A percentile compares a stretch with the other conserved stretches of the same genome.
phyloP scores from a whole-genome alignment of 352 stramenopile species.

The Pythium grandisporangium region DNA sequence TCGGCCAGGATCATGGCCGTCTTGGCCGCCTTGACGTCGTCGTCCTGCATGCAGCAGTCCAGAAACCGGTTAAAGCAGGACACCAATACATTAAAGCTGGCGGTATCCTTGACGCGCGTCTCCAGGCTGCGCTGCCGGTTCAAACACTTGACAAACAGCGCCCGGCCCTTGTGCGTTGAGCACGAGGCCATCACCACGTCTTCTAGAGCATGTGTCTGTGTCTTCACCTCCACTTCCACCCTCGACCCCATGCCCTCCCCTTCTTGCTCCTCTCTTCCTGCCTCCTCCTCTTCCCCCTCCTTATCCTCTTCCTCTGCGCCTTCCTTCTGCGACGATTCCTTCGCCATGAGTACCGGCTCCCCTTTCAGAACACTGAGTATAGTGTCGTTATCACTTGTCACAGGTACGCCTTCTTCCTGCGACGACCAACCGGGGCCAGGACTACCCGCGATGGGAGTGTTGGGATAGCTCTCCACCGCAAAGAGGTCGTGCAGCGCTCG shows the following conservation, averaged over 20 bases:
- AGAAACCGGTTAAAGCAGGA: conserved; percentile 67
- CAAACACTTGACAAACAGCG: conserved; percentile 72
- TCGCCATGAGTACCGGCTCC: background rate
- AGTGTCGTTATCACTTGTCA: background rate
- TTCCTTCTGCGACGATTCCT: background rate
- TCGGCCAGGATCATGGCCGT: conserved; percentile 83
- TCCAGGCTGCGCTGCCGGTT: conserved; percentile 77
- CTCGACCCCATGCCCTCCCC: background rate
- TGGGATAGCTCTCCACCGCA: conserved; percentile 20
- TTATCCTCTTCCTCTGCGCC: background rate
- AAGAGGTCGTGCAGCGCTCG: conserved; percentile 40
- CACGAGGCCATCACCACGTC: conserved; percentile 12
- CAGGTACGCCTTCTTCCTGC: no score
- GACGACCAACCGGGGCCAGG: background rate
- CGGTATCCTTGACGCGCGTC: conserved; percentile 51
- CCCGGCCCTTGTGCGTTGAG: conserved; percentile 26
- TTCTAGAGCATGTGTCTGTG: conserved; percentile 1
- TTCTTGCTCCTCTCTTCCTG: background rate
- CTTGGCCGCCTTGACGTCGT: conserved; percentile 80
- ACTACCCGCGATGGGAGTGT: conserved; percentile 9
- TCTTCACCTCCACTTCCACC: background rate
- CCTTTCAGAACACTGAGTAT: background rate
- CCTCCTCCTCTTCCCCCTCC: background rate
- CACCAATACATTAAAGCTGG: conserved; percentile 52
- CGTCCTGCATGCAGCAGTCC: conserved; percentile 59